phyloP scores from a whole-genome alignment of 2,329 filamentous ascomycete species.

The Cadophora gregata region DNA sequence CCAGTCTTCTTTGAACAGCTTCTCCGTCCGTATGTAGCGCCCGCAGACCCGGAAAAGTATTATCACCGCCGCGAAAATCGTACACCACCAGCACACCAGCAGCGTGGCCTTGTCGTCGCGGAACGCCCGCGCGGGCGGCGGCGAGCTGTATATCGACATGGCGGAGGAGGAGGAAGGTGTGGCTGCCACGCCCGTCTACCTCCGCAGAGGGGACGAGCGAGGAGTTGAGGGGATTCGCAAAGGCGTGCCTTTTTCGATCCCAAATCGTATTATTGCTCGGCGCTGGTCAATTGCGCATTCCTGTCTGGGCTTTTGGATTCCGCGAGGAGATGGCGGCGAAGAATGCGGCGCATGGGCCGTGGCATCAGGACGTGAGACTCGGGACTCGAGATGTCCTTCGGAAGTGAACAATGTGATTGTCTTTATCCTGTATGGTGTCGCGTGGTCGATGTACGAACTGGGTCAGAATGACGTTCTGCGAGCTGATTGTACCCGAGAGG shows the following conservation, averaged over 20 bases:
- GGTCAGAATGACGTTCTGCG: constrained; percentile 8
- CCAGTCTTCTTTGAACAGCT: constrained; percentile 86
- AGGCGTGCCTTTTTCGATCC: constrained; percentile 5
- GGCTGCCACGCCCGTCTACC: constrained; percentile 42
- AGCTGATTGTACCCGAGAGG: constrained; percentile 9
- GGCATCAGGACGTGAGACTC: constrained; percentile 37
- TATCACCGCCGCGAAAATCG: constrained; percentile 79
- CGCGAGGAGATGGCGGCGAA: constrained; percentile 19
- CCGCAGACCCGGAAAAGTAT: constrained; percentile 83
- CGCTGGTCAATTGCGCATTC: constrained; percentile 34
- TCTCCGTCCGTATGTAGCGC: constrained; percentile 84
- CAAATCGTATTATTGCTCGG: not conserved
- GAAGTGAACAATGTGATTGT: not conserved
- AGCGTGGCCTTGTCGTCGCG: constrained; percentile 82
- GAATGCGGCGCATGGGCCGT: constrained; percentile 33
- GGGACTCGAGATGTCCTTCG: not conserved
- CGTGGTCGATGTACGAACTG: constrained; percentile 22
- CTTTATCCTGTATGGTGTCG: constrained; percentile 19
- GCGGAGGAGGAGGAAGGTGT: not conserved
- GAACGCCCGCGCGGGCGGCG: constrained; percentile 42
- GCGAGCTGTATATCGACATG: constrained; percentile 63
- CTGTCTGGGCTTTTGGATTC: constrained; percentile 31
- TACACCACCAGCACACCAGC: constrained; percentile 96
- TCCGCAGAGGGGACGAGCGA: constrained; percentile 46
- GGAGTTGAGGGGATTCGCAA: constrained; percentile 38